Conservation (phyloP, 805 yeast genomes). For the Candida vartiovaarae region DNA sequence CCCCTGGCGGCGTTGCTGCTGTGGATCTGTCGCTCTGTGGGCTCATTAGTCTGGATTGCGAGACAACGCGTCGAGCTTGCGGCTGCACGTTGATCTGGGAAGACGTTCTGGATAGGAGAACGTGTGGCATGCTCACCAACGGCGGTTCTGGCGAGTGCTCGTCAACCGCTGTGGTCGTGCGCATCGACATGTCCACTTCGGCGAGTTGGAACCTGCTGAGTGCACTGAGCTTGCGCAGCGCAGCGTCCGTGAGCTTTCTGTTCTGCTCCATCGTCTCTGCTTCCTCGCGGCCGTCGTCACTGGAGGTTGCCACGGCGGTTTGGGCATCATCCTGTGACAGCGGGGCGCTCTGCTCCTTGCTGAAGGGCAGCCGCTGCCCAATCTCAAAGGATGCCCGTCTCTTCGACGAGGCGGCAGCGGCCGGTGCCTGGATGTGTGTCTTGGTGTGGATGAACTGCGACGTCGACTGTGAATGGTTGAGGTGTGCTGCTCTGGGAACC, state of each 20-base stretch:
- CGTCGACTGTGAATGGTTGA: conserved; percentile 8
- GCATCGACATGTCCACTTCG: conserved; percentile 18
- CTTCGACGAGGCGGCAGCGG: conserved; percentile 29
- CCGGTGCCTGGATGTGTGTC: conserved; percentile 36
- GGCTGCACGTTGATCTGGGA: conserved; percentile 1
- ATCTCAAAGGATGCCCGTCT: conserved; percentile 25
- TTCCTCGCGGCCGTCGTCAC: conserved; percentile 18
- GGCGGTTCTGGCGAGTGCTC: background rate
- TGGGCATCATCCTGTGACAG: background rate
- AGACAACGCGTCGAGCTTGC: background rate
- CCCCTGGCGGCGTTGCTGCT: background rate
- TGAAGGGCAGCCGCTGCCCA: conserved; percentile 29
- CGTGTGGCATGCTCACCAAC: background rate
- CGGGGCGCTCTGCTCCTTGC: conserved; percentile 19
- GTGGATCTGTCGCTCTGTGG: background rate
- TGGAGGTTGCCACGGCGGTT: background rate
- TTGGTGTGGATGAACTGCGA: conserved; percentile 24
- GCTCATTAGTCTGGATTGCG: background rate
- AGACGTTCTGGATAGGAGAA: background rate
- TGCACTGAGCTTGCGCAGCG: conserved; percentile 29
- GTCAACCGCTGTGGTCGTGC: conserved; percentile 5
- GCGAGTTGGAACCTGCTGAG: conserved; percentile 24
- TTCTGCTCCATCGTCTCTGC: conserved; percentile 25
- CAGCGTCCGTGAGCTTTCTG: conserved; percentile 32
- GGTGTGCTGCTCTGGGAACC: conserved; percentile 1